Base-by-base conservation (phyloP, 208 protist species). In the Phytomonas francai region DNA sequence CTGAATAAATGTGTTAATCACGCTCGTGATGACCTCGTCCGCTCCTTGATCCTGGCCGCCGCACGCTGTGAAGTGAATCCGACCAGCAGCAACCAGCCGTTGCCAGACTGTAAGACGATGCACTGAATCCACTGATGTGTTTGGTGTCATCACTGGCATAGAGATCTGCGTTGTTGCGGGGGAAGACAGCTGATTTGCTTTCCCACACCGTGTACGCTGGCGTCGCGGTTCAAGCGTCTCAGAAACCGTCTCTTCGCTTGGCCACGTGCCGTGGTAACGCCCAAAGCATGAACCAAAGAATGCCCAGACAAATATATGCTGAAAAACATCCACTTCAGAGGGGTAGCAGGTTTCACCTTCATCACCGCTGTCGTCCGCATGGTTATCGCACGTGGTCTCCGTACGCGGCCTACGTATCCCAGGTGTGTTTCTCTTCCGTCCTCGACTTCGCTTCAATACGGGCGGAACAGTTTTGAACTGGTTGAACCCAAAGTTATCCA, bases 231-330 rank as follows among this genome's bases (percentile, higher is more conserved):
- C 7, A 14, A 33, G 7, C 22, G 7, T 11, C 12, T 25, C 25
- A 8, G 63, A 84, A n/a, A 94, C 81, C 11, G 68, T 80, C 65
- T 87, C 74, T n/a, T 71, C 72, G 12, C 63, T 79, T 14, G 89
- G 89, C 75, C 84, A 85, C 45, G 60, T 39, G 0, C 71, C 62
- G 65, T 95, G 85, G 56, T 95, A 77, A 0, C 89, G 89, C 0
- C 80, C 76, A 67, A 95, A 95, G 69, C 89, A 95, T 1, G 87
- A 93, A n/a, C 89, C 85, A 67, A 93, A 95, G 60, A 95, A 91
- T 42, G 66, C 76, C 87, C 89, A 95, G n/a, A 95, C 67, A 72
- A 89, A 80, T 22, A 91, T 62, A 54, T 84, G 72, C n/a, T 78
- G 65, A 25, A 87, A 64, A 22, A 82, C 51, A 25, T 85, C 68